These are phyloP conservation scores for Acanthamoeba royreba DNA, from an alignment of 208 protist genomes.

Conservation along the genomic window DNA sequence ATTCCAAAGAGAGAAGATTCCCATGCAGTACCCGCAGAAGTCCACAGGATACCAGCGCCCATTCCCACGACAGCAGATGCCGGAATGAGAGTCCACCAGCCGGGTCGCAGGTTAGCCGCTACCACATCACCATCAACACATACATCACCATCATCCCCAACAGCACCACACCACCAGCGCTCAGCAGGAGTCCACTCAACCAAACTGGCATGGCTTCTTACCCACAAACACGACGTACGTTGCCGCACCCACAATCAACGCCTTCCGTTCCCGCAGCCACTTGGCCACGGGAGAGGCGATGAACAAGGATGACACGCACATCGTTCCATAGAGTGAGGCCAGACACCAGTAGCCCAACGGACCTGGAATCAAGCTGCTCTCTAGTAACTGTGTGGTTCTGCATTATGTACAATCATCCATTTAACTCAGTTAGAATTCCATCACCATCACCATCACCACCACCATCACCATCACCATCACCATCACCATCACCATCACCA, in stretches of 20 bases:
- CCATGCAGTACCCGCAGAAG: neutral
- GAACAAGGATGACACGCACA: neutral
- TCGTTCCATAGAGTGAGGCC: neutral
- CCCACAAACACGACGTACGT: neutral
- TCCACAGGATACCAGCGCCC: neutral
- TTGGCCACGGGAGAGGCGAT: neutral
- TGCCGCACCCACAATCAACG: neutral
- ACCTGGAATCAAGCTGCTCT: neutral
- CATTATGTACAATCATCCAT: too few species aligned
- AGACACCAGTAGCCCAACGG: slow-evolving; percentile 1
- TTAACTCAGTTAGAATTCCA: too few species aligned
- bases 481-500: too few species aligned
- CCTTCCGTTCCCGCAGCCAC: neutral
- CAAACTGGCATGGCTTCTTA: neutral
- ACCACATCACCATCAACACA: neutral
- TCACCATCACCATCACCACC: too few species aligned
- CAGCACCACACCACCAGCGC: neutral
- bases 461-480: too few species aligned
- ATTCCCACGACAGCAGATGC: neutral
- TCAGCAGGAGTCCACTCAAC: neutral
- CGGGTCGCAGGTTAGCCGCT: neutral
- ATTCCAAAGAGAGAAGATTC: too few species aligned
- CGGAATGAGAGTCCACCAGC: neutral
- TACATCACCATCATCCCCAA: neutral
- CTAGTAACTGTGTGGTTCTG: neutral